Evolutionary conservation across 805 yeast genomes (phyloP), one percentile per base, ranked within the genome.

Genomic region (Isabelozyma pseudorhagii): DNA sequence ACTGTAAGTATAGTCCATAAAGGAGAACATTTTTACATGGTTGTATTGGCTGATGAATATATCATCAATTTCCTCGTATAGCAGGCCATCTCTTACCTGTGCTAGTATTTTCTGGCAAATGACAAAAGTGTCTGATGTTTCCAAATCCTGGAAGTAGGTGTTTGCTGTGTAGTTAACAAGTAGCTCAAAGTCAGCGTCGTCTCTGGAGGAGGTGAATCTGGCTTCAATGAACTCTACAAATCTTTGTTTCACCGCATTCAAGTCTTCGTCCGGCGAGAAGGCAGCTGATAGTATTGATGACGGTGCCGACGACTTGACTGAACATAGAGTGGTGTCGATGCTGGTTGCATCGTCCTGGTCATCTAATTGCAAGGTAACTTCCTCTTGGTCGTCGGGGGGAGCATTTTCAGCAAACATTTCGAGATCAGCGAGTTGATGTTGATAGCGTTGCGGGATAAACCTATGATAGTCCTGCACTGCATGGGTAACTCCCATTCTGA

Each of bases 151-250:
- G 15, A 61, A 48, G 14, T 58, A 44, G 29, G 46, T 46, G 45
- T 62, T 62, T 8, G 52, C 49, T 8, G 59, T 54, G 41, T 53
- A 59, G 45, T 58, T 58, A 17, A 40, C 48, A 25, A 60, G 54
- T 10, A 50, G 50, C 8, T 25, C 27, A 38, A 44, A 52, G 40
- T 53, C 51, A 8, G 48, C 48, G 38, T 52, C 54, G 29, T 44
- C 17, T n/a, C n/a, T 28, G 15, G 10, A 11, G n/a, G 9, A 8
- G 13, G 5, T 8, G 38, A 28, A 42, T 28, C 45, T 25, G 11
- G 14, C 15, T 15, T 13, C 8, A 9, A 42, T n/a, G 10, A 28
- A 28, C n/a, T 31, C 25, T 8, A 25, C 13, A 14, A 42, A 21
- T 15, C 7, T 13, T 8, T 14, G 13, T 28, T 17, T 42, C 14